Evolutionary conservation across 108 stramenopile genomes (phyloP).

Genomic region (Nannochloropsis salina): DNA sequence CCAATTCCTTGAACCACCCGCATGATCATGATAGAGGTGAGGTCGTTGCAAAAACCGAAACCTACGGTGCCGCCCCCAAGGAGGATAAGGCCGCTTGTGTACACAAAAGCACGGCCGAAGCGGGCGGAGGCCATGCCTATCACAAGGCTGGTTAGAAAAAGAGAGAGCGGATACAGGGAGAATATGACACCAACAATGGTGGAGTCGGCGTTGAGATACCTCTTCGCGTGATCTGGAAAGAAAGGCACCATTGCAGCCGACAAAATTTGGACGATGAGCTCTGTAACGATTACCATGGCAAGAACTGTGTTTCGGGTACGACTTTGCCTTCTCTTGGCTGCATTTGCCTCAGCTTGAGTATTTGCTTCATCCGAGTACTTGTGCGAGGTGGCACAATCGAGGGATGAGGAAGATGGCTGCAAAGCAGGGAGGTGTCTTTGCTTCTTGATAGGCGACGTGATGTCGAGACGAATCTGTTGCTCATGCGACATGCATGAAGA

Average conservation of each 20-base stretch:
- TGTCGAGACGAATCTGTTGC: not conserved
- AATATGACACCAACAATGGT: not conserved
- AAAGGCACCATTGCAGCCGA: conserved; percentile 16
- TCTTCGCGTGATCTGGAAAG: conserved; percentile 1
- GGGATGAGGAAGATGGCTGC: not conserved
- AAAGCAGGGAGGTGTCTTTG: not conserved
- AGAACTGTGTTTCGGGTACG: conserved; percentile 15
- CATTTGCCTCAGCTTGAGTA: not conserved
- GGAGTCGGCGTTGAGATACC: not conserved
- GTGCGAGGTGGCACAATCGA: not conserved
- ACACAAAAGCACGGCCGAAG: not conserved
- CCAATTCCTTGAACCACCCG: not conserved
- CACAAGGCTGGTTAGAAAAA: not conserved
- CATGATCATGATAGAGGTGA: not conserved
- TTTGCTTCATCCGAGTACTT: too few species aligned
- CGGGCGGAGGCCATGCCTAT: not conserved
- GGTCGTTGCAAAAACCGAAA: not conserved
- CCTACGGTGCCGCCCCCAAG: not conserved
- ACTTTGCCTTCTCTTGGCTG: not conserved
- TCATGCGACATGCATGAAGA: not conserved
- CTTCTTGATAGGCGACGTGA: not conserved
- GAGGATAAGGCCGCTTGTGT: not conserved
- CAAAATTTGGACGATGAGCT: not conserved
- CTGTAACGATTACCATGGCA: not conserved
- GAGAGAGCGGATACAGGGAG: not conserved